Base-by-base conservation (phyloP, 345 rosid species). In the Brassica cretica region DNA sequence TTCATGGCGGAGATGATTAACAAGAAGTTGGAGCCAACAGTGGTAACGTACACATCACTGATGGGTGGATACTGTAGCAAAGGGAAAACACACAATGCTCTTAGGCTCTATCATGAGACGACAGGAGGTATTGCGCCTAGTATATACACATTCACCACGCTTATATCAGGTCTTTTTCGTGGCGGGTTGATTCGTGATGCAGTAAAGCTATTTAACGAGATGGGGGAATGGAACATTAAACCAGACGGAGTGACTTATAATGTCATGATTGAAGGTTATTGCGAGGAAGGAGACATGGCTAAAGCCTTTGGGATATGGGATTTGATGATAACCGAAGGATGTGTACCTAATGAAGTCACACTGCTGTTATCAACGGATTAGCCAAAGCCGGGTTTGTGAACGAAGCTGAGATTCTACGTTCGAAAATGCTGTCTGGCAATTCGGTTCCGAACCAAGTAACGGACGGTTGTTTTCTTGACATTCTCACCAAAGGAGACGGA, bases 161-260 rank as follows among this genome's bases (percentile, higher is more conserved):
- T 95, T 65, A 83, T 95, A 71, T 86, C 86, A 0, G 91, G 93
- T 71, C 91, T 92, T 32, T 91, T 88, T 74, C 87, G 75, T 62
- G 88, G 81, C 66, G 83, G 88, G 77, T 80, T 33, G 88, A 66
- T 87, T 81, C 8, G 68, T 46, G 93, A 91, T 78, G 99, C 96
- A 5, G 77, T 69, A 65, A 81, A 78, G 58, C 77, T 84, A 75
- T 90, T 89, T 61, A 81, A 81, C 25, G 88, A 90, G 82, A 95
- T 95, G 99, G 78, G 70, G 53, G 87, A 76, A 29, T 73, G 82
- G 68, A 82, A 84, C 4, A 29, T 93, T 65, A 51, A 77, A 80
- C 99, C 98, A 70, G 93, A 84, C 79, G 89, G 81, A 79, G 90
- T 95, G 71, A 89, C 95, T 5, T 95, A 90, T 77, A 95, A 95